Conservation (phyloP, 2,329 filamentous ascomycete genomes). For the Fusarium sp. region DNA sequence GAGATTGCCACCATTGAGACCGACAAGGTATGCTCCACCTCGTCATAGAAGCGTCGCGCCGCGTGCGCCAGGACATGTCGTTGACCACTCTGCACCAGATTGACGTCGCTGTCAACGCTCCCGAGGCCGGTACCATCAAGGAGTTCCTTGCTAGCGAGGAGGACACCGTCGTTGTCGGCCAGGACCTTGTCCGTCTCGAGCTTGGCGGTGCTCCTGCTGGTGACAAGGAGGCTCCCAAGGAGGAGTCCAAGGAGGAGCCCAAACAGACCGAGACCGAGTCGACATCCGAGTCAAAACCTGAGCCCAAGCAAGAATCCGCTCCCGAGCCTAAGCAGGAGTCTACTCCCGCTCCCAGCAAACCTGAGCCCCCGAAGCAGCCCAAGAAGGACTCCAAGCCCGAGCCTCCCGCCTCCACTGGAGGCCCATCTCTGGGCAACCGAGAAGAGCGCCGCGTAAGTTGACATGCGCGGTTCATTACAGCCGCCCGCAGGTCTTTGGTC, state of each 20-base stretch:
- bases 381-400: conserved; percentile 49
- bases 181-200: conserved; percentile 91
- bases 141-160: conserved; percentile 94
- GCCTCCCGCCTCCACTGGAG: conserved; percentile 44
- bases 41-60: conserved; percentile 4
- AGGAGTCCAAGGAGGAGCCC: conserved; percentile 54
- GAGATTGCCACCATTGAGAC: conserved; percentile 99
- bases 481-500: neutral
- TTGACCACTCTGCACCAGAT: conserved; percentile 71
- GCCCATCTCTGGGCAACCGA: conserved; percentile 74
- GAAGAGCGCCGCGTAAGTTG: conserved; percentile 87
- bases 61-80: neutral
- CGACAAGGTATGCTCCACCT: conserved; percentile 80
- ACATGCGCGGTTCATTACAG: neutral
- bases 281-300: conserved; percentile 55
- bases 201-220: conserved; percentile 72
- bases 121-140: conserved; percentile 90
- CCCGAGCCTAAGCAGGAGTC: conserved; percentile 56
- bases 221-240: conserved; percentile 54
- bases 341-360: conserved; percentile 46
- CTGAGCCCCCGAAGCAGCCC: conserved; percentile 41
- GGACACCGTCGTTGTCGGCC: conserved; percentile 94
- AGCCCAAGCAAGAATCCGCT: conserved; percentile 48
- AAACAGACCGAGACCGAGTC: conserved; percentile 56
- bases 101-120: conserved; percentile 96